Conservation (phyloP, 2,329 filamentous ascomycete species). For the Alternaria sp. region DNA sequence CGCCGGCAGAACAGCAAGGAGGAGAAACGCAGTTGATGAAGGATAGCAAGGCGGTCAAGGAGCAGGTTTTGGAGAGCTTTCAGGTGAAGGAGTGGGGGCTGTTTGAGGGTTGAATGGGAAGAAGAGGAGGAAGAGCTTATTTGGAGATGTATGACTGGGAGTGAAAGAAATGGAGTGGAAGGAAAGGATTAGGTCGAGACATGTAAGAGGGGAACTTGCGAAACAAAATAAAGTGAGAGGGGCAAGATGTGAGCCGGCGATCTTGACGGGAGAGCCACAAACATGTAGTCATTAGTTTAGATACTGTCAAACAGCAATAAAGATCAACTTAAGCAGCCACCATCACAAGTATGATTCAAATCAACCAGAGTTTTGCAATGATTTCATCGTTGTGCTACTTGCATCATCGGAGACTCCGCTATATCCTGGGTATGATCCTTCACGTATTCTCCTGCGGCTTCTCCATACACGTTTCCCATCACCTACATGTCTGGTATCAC, state of each 20-base stretch:
- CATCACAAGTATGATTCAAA: background rate
- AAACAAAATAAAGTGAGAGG: too few species aligned
- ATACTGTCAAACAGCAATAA: background rate
- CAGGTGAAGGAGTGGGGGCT: conserved; percentile 81
- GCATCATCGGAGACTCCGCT: background rate
- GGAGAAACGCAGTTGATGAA: conserved; percentile 64
- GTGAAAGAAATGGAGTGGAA: background rate
- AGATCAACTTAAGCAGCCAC: background rate
- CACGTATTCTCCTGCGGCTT: background rate
- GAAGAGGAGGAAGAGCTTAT: background rate
- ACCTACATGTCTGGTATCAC: background rate
- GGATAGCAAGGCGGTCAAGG: conserved; percentile 66
- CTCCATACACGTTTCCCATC: background rate
- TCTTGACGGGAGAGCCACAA: background rate
- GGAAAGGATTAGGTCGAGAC: background rate
- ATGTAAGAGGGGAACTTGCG: background rate
- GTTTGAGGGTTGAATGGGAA: conserved; percentile 56
- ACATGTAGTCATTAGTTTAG: background rate
- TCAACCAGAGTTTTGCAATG: background rate
- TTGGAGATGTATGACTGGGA: background rate
- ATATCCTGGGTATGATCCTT: background rate
- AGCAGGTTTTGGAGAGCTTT: conserved; percentile 75
- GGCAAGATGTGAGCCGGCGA: background rate
- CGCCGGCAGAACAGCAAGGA: conserved; percentile 70
- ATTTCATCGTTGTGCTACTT: background rate